These are phyloP conservation scores for Orbilia brochopaga DNA, from an alignment of 2,329 filamentous ascomycete genomes.

Conservation along the genomic window DNA sequence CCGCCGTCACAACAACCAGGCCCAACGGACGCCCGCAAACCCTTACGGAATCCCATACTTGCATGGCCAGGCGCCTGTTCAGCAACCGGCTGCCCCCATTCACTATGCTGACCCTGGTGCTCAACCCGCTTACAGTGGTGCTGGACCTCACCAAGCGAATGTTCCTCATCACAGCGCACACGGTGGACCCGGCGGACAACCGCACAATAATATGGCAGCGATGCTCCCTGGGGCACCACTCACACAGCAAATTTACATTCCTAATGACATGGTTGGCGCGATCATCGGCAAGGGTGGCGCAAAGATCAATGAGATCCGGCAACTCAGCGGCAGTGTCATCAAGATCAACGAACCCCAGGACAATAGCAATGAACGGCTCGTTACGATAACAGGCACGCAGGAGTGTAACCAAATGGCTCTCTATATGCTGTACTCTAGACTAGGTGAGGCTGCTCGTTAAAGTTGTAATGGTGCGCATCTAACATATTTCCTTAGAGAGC, in stretches of 20 bases:
- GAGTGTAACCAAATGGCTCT: slow-evolving; percentile 99
- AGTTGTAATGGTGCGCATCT: slow-evolving; percentile 55
- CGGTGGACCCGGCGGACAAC: slow-evolving; percentile 74
- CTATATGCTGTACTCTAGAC: slow-evolving; percentile 97
- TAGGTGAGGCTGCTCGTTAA: slow-evolving; percentile 69
- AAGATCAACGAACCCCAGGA: slow-evolving; percentile 99
- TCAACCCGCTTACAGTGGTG: slow-evolving; percentile 74
- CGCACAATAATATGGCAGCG: slow-evolving; percentile 66
- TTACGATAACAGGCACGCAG: slow-evolving; percentile 95
- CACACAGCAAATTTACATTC: slow-evolving; percentile 98
- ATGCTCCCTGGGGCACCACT: slow-evolving; percentile 80
- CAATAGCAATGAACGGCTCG: slow-evolving; percentile 96
- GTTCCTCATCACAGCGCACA: slow-evolving; percentile 67
- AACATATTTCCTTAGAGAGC: slow-evolving; percentile 66
- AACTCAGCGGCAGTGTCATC: slow-evolving; percentile 95
- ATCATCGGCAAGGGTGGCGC: slow-evolving; percentile 98
- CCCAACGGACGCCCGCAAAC: slow-evolving; percentile 76
- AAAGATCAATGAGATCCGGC: slow-evolving; percentile 99
- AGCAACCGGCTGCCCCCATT: slow-evolving; percentile 70
- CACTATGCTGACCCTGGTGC: slow-evolving; percentile 80
- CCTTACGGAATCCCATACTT: slow-evolving; percentile 74
- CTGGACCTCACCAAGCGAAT: slow-evolving; percentile 77
- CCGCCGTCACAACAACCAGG: slow-evolving; percentile 74
- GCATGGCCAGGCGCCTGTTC: slow-evolving; percentile 70
- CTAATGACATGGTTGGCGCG: slow-evolving; percentile 98